phyloP scores from a whole-genome alignment of 768 basidiomycete genomes.

The Hebeloma cylindrosporum region DNA sequence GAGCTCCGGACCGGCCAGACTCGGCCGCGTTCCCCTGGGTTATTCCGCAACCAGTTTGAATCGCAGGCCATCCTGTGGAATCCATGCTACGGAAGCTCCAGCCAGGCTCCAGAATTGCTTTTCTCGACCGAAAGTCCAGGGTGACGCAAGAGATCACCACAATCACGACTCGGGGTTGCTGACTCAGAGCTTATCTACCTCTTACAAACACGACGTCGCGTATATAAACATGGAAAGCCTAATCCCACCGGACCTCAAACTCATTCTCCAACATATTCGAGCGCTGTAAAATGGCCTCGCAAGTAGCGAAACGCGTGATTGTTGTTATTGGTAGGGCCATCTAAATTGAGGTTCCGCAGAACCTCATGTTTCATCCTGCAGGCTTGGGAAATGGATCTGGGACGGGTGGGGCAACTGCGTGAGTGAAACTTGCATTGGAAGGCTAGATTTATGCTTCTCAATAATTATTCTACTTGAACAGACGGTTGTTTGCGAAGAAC shows the following conservation, averaged over 20 bases:
- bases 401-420: slow-evolving; percentile 63
- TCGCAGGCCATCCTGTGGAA: no score
- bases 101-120: no score
- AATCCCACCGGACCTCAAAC: slow-evolving; percentile 1
- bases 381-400: slow-evolving; percentile 50
- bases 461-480: slow-evolving; percentile 22
- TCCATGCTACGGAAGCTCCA: no score
- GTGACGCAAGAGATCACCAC: slow-evolving; percentile 4
- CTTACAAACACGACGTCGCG: slow-evolving; percentile 5
- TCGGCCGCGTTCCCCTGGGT: no score
- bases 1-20: no score
- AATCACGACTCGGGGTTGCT: slow-evolving; percentile 15
- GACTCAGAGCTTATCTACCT: slow-evolving; percentile 1
- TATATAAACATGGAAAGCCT: slow-evolving; percentile 8
- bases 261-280: not conserved
- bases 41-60: no score
- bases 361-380: slow-evolving; percentile 3
- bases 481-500: slow-evolving; percentile 57
- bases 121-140: no score
- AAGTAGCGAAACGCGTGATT: slow-evolving; percentile 45
- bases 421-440: slow-evolving; percentile 19
- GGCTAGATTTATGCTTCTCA: not conserved
- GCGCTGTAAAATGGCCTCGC: slow-evolving; percentile 7
- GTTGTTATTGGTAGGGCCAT: slow-evolving; percentile 52
- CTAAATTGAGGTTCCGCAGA: not conserved